Evolutionary conservation across 2,329 filamentous ascomycete genomes (phyloP).

Genomic region (Penicillium sp.): DNA sequence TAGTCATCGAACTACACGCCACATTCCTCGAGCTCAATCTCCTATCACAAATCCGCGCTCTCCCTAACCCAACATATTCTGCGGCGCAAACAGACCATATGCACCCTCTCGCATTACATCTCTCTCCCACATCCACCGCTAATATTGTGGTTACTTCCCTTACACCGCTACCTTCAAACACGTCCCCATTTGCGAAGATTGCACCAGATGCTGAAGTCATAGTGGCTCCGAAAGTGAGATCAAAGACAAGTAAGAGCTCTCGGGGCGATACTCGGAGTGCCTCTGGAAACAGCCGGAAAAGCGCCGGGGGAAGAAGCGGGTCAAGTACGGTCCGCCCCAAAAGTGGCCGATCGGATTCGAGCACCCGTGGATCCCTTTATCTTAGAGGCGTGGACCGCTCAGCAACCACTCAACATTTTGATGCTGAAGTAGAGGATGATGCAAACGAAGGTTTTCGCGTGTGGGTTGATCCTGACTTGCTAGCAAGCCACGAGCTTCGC

Average conservation of each 20-base stretch:
- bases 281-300: slow-evolving; percentile 75
- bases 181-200: slow-evolving; percentile 84
- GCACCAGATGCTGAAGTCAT: slow-evolving; percentile 94
- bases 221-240: slow-evolving; percentile 87
- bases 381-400: slow-evolving; percentile 75
- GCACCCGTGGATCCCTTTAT: slow-evolving; percentile 60
- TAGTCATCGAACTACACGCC: slow-evolving; percentile 91
- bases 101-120: slow-evolving; percentile 85
- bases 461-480: slow-evolving; percentile 81
- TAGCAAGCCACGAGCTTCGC: slow-evolving; percentile 70
- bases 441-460: slow-evolving; percentile 66
- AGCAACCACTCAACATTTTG: slow-evolving; percentile 75
- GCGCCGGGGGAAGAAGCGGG: slow-evolving; percentile 67
- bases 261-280: slow-evolving; percentile 79
- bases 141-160: slow-evolving; percentile 85
- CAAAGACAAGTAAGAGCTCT: slow-evolving; percentile 64
- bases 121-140: slow-evolving; percentile 93
- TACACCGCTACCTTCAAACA: slow-evolving; percentile 69
- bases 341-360: slow-evolving; percentile 64
- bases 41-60: slow-evolving; percentile 84
- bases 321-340: slow-evolving; percentile 69
- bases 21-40: slow-evolving; percentile 95
- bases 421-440: slow-evolving; percentile 60
- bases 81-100: slow-evolving; percentile 56
- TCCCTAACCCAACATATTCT: slow-evolving; percentile 78